phyloP scores from a whole-genome alignment of 1,139 yeast genomes.

The Yamadazyma mexicana region DNA sequence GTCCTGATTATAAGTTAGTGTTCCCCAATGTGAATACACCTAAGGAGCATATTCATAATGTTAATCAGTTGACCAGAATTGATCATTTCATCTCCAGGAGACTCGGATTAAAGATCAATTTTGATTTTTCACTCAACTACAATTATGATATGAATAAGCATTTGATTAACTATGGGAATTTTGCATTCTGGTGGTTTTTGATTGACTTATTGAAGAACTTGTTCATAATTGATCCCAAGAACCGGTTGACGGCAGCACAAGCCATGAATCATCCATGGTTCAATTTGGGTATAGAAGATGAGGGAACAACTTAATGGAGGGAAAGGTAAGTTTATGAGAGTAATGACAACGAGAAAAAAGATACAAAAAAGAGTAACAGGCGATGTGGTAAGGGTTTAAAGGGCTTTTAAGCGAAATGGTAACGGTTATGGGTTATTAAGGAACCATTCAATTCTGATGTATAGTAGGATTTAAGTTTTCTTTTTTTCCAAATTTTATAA shows the following conservation, averaged over 20 bases:
- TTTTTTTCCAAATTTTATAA: neutral
- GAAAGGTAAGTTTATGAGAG: neutral
- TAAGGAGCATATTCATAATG: slow-evolving; percentile 51
- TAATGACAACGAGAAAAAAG: neutral
- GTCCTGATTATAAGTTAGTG: slow-evolving; percentile 23
- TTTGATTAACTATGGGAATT: slow-evolving; percentile 48
- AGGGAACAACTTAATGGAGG: slow-evolving; percentile 53
- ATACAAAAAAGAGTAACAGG: too few species aligned
- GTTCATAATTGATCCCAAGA: slow-evolving; percentile 63
- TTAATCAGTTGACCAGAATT: slow-evolving; percentile 51
- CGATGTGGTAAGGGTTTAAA: too few species aligned
- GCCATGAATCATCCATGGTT: slow-evolving; percentile 81
- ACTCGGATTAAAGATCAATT: slow-evolving; percentile 42
- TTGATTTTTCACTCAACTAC: slow-evolving; percentile 38
- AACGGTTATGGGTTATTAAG: neutral
- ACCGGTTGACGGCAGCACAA: slow-evolving; percentile 64
- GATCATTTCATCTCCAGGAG: slow-evolving; percentile 46
- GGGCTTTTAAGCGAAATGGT: neutral
- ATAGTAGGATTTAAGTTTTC: slow-evolving; percentile 1
- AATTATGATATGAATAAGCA: slow-evolving; percentile 45
- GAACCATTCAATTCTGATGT: slow-evolving; percentile 4
- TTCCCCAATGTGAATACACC: slow-evolving; percentile 43
- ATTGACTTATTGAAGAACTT: slow-evolving; percentile 63
- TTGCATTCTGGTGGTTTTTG: slow-evolving; percentile 76
- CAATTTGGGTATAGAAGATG: slow-evolving; percentile 72